Evolutionary conservation across 2,329 filamentous ascomycete genomes (phyloP), one percentile per base, ranked within the genome.

Genomic region (Cadophora sp.): DNA sequence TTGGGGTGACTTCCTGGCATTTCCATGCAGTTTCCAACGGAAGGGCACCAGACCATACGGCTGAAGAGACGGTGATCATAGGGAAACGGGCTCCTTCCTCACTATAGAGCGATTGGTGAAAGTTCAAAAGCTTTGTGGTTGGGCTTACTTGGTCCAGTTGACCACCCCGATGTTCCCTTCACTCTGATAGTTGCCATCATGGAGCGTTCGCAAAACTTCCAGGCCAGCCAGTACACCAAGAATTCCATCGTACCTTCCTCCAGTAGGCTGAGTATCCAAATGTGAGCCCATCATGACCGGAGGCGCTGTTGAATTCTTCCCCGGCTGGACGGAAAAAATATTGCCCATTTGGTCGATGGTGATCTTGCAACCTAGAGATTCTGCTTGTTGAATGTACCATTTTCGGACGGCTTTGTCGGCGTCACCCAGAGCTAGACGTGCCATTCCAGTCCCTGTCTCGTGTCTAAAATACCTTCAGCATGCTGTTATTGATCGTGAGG

Each of bases 261-360:
- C 69, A 67, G 79, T 79, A 1, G 87, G 87, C 27, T 89, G 88
- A 0, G 87, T 89, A 73, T 91, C 89, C 1, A 91, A 77, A 76
- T 94, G 91, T 6, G 87, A 91, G 1, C 91, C 91, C 43, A 88
- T 89, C 64, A 87, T 91, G 2, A 89, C 91, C 0, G 91, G 86
- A 9, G 86, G 83, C 3, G 85, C 85, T 27, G 86, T 82, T 12
- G 83, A 80, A 7, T 58, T 61, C 55, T 84, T 79, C 0, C 92
- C 92, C 3, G 87, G 85, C 1, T 89, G 85, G 5, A 92, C 83
- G 1, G 92, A 91, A 76, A 94, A 95, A 70, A 91, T 91, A 73
- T 95, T 95, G 7, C 74, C 74, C 87, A 95, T 93, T 24, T 86
- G 82, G 75, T 96, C 92, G 1, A 93, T 79, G 0, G 85, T 89